A percentile compares a stretch with the other conserved stretches of the same genome.
phyloP scores from a whole-genome alignment of 148 eudicot species.

The Suaeda aralocaspica region DNA sequence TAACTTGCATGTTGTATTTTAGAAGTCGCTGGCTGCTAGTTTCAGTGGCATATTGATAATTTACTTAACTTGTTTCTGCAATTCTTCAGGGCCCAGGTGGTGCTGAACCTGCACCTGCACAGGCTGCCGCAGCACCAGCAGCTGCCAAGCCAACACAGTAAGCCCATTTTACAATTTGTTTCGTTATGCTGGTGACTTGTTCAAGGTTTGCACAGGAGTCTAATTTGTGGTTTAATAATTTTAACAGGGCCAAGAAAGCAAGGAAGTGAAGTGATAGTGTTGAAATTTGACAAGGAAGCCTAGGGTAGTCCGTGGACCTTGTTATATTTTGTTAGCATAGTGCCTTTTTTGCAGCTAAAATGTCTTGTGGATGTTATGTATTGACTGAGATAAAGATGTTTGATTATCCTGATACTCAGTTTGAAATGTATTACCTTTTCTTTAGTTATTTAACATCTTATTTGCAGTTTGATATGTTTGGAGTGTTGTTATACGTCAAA shows the following conservation, averaged over 20 bases:
- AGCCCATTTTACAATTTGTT: constrained; percentile 2
- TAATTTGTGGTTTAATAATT: neutral
- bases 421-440: constrained; percentile 19
- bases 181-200: neutral
- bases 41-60: neutral
- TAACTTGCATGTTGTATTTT: neutral
- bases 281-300: constrained; percentile 17
- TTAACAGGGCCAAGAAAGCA: constrained; percentile 33
- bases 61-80: neutral
- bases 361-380: constrained; percentile 28
- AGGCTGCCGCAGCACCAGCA: constrained; percentile 41
- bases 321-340: constrained; percentile 32
- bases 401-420: constrained; percentile 22
- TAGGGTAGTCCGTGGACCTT: constrained; percentile 23
- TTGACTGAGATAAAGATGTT: constrained; percentile 20
- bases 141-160: constrained; percentile 36
- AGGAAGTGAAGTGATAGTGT: constrained; percentile 29
- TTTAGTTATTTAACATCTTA: neutral
- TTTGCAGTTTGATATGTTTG: neutral
- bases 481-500: no score
- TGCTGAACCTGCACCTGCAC: constrained; percentile 43
- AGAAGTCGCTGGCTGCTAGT: neutral
- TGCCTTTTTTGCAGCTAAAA: constrained; percentile 25
- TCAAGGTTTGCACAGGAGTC: neutral
- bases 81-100: constrained; percentile 46